Base-by-base conservation (phyloP, 1,139 yeast genomes). In the Yamadazyma mexicana region DNA sequence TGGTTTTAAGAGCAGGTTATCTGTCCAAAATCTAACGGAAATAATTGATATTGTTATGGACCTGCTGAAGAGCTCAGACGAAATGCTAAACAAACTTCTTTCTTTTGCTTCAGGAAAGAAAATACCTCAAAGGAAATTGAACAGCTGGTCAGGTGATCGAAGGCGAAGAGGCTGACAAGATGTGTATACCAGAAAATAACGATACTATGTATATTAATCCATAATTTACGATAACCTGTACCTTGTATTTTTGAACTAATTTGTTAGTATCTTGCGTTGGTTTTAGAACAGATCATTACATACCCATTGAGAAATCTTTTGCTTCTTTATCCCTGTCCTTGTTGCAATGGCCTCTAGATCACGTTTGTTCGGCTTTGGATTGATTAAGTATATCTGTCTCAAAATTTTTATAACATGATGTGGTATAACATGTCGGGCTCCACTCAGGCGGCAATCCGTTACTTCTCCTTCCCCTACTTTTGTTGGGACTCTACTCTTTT, bases 1-100 rank as follows among this genome's bases (percentile, higher is more conserved):
- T 24, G 51, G 50, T 3, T 47, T 40, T 25, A 43, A 46, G 23
- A 44, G 40, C 20, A 42, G 41, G 33, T 17, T 44, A 11, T 34
- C 37, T 5, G 37, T 35, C 16, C 36, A 33, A 26, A 47, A 46
- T 27, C 31, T 44, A 3, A 34, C 40, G 6, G 12, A 30, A 23
- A 28, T 48, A 9, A 30, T 44, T 16, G 38, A 43, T 9, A 17
- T 45, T 26, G 8, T 27, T 27, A 5, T 16, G 7, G 16, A 24
- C n/a, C 17, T 27, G 16, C 15, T 14, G 25, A 15, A 5, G 8
- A 14, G 6, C 14, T 23, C 31, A 3, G 26, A 15, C 2, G 8
- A 31, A 10, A 37, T 18, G 5, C 26, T 40, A 7, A 34, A 35
- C 2, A 30, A 34, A 4, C 33, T 41, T 4, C 23, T 36, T 10